Evolutionary conservation across 2,329 filamentous ascomycete genomes (phyloP).

Genomic region (Colletotrichum gigasporum): DNA sequence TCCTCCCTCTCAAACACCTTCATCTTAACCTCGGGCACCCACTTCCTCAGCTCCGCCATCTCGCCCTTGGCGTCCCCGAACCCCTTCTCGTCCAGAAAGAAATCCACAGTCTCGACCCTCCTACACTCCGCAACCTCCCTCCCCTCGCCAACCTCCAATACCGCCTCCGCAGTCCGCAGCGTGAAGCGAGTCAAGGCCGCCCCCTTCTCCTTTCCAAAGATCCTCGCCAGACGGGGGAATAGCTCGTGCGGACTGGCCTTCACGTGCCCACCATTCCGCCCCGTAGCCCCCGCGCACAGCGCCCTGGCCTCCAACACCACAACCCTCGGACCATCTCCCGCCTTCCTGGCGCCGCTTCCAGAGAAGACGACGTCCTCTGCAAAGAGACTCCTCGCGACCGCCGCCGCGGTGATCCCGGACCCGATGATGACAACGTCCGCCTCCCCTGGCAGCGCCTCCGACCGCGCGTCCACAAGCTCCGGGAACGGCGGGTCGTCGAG

Average conservation of each 20-base stretch:
- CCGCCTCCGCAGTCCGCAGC: slow-evolving; percentile 48
- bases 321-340: slow-evolving; percentile 39
- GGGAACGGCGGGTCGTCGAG: slow-evolving; percentile 53
- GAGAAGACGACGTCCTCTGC: slow-evolving; percentile 33
- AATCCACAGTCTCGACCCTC: slow-evolving; percentile 56
- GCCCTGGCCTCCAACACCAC: slow-evolving; percentile 61
- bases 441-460: slow-evolving; percentile 43
- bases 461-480: slow-evolving; percentile 46
- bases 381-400: slow-evolving; percentile 42
- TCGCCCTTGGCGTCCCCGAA: slow-evolving; percentile 43
- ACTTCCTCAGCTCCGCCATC: slow-evolving; percentile 44
- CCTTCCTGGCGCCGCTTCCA: background rate
- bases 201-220: slow-evolving; percentile 47
- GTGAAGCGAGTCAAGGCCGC: slow-evolving; percentile 53
- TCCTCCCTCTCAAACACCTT: slow-evolving; percentile 44
- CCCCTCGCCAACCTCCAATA: slow-evolving; percentile 51
- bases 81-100: slow-evolving; percentile 49
- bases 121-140: slow-evolving; percentile 49
- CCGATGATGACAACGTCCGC: slow-evolving; percentile 63
- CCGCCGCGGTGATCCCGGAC: slow-evolving; percentile 62
- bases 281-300: slow-evolving; percentile 61
- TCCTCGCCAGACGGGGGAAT: slow-evolving; percentile 44
- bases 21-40: slow-evolving; percentile 52
- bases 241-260: slow-evolving; percentile 55
- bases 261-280: slow-evolving; percentile 62